A percentile compares a stretch with the other conserved stretches of the same genome.
phyloP scores from a whole-genome alignment of 495 filamentous ascomycete species.

The Xylona heveae region DNA sequence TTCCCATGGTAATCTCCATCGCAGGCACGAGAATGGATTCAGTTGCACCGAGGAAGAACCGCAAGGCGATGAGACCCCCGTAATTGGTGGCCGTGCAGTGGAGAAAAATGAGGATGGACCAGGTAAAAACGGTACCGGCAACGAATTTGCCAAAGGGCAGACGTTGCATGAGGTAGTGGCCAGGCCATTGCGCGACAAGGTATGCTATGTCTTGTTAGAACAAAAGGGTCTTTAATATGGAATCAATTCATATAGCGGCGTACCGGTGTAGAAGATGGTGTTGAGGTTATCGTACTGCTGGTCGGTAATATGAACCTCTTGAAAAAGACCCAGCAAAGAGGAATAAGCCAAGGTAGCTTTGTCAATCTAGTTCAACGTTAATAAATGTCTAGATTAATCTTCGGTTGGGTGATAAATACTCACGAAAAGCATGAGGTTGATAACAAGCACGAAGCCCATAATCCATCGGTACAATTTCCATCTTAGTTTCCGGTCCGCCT shows the following conservation, averaged over 20 bases:
- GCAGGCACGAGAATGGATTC: conserved; percentile 11
- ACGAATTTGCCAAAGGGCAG: conserved; percentile 12
- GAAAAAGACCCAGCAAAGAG: conserved; percentile 12
- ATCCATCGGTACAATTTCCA: conserved; percentile 11
- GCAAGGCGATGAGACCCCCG: conserved; percentile 9
- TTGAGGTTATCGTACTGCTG: conserved; percentile 11
- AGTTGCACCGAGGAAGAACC: conserved; percentile 9
- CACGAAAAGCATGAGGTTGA: conserved; percentile 10
- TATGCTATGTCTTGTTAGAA: conserved; percentile 5
- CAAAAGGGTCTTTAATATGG: not conserved
- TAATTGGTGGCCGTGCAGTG: conserved; percentile 10
- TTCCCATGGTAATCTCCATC: conserved; percentile 12
- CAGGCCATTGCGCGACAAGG: conserved; percentile 9
- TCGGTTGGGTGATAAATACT: too few relatives aligned
- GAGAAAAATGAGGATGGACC: conserved; percentile 10
- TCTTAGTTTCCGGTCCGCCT: conserved; percentile 16
- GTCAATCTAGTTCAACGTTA: conserved; percentile 7
- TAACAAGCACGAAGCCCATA: conserved; percentile 7
- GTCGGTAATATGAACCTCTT: conserved; percentile 8
- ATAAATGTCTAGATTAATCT: not conserved
- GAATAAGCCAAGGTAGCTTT: conserved; percentile 11
- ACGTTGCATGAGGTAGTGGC: conserved; percentile 12
- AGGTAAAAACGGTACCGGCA: conserved; percentile 7
- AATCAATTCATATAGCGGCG: not conserved
- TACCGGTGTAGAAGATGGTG: conserved; percentile 12